phyloP scores from a whole-genome alignment of 768 basidiomycete genomes.

The Suillus alpinus region DNA sequence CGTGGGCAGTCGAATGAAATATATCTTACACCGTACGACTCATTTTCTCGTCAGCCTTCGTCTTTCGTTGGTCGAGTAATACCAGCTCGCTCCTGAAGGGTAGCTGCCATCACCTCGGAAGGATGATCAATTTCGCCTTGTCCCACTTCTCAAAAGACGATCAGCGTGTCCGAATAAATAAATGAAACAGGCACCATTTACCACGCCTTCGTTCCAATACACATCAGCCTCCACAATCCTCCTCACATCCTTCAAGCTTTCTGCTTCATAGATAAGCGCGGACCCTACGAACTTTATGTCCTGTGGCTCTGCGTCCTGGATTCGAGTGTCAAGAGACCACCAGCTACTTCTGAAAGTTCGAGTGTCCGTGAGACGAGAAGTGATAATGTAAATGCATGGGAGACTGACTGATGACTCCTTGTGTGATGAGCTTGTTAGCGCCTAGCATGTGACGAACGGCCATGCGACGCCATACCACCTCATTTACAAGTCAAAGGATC shows the following conservation, averaged over 20 bases:
- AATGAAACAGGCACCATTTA: slow-evolving; percentile 23
- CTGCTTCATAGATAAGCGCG: slow-evolving; percentile 51
- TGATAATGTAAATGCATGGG: background rate
- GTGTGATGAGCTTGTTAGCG: slow-evolving; percentile 39
- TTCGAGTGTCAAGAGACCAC: slow-evolving; percentile 57
- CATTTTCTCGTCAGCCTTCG: slow-evolving; percentile 1
- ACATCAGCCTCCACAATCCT: slow-evolving; percentile 39
- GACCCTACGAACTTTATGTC: slow-evolving; percentile 64
- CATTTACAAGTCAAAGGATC: background rate
- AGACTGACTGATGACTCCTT: slow-evolving; percentile 51
- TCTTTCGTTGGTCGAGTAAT: slow-evolving; percentile 23
- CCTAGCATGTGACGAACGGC: slow-evolving; percentile 47
- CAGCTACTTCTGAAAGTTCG: slow-evolving; percentile 48
- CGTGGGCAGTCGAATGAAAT: background rate
- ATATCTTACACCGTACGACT: background rate
- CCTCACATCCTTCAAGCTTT: slow-evolving; percentile 44
- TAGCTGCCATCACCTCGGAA: slow-evolving; percentile 41
- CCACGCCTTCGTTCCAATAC: slow-evolving; percentile 43
- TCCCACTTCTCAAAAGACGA: slow-evolving; percentile 48
- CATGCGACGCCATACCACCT: slow-evolving; percentile 40
- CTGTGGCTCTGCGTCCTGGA: slow-evolving; percentile 43
- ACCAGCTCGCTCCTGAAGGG: slow-evolving; percentile 24
- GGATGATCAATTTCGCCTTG: slow-evolving; percentile 47
- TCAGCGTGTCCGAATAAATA: background rate
- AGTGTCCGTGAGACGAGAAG: slow-evolving; percentile 9